phyloP scores from a whole-genome alignment of 768 basidiomycete genomes.

The Mycena epipterygia region DNA sequence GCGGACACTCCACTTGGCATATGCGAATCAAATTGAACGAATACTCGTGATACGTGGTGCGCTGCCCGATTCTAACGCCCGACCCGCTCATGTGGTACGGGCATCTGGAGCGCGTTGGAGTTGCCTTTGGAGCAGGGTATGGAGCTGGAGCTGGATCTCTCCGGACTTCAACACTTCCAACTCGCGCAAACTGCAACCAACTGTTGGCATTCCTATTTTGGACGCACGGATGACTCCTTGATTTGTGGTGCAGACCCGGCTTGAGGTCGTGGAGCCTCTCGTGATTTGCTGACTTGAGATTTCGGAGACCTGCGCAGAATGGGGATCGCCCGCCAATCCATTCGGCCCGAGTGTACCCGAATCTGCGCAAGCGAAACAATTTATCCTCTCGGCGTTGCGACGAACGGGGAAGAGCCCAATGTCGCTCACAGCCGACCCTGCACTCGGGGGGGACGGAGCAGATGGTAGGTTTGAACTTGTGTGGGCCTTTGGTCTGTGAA shows the following conservation, averaged over 20 bases:
- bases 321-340: neutral
- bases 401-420: neutral
- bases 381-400: neutral
- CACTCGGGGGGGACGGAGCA: neutral
- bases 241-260: conserved; percentile 4
- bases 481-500: too few relatives aligned
- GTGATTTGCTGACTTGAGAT: too few relatives aligned
- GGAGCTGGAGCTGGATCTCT: neutral
- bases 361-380: too few relatives aligned
- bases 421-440: neutral
- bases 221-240: too few relatives aligned
- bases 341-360: neutral
- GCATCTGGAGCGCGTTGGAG: conserved; percentile 11
- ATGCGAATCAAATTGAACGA: too few relatives aligned
- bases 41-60: neutral
- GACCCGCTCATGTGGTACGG: conserved; percentile 13
- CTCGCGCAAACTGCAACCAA: conserved; percentile 8
- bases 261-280: neutral
- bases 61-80: neutral
- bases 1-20: too few relatives aligned
- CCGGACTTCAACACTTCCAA: neutral
- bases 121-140: conserved; percentile 4
- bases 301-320: neutral
- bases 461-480: too few relatives aligned
- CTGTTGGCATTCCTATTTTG: conserved; percentile 1